These are phyloP conservation scores for Eutrema yunnanense DNA, from an alignment of 345 rosid genomes.

Conservation along the genomic window DNA sequence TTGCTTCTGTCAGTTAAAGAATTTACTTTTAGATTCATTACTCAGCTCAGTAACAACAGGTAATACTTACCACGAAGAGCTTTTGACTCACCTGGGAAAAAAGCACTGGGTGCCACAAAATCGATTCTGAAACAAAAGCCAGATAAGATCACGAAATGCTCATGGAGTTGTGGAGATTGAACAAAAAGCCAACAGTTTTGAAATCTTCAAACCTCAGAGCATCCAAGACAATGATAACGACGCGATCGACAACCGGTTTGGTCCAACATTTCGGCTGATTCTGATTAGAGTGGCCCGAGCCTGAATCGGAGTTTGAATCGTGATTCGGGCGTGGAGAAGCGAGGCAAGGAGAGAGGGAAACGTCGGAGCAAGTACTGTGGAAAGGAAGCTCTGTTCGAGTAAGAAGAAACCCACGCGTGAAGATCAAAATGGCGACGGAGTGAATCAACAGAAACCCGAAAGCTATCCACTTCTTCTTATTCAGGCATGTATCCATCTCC, in stretches of 20 bases:
- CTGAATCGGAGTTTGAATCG: background rate
- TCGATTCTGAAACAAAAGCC: slow-evolving; percentile 46
- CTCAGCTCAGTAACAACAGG: background rate
- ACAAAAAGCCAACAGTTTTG: background rate
- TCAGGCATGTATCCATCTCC: slow-evolving; percentile 28
- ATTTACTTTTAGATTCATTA: background rate
- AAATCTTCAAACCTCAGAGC: slow-evolving; percentile 53
- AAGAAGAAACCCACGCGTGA: slow-evolving; percentile 79
- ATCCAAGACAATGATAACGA: slow-evolving; percentile 71
- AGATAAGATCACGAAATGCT: background rate
- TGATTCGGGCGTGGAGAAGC: slow-evolving; percentile 7
- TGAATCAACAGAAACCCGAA: slow-evolving; percentile 43
- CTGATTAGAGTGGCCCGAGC: background rate
- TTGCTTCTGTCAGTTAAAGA: slow-evolving; percentile 30
- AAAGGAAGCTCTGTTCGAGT: slow-evolving; percentile 92
- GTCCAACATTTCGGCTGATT: slow-evolving; percentile 54
- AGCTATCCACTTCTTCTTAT: slow-evolving; percentile 24
- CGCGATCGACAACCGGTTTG: slow-evolving; percentile 59
- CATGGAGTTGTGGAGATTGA: background rate
- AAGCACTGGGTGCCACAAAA: slow-evolving; percentile 69
- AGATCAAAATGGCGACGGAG: slow-evolving; percentile 48
- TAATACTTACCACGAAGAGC: background rate
- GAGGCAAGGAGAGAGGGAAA: slow-evolving; percentile 57
- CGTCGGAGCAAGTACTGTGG: slow-evolving; percentile 61
- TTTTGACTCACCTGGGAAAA: slow-evolving; percentile 45